phyloP scores from a whole-genome alignment of 805 yeast species.

The Yarrowia porcina region DNA sequence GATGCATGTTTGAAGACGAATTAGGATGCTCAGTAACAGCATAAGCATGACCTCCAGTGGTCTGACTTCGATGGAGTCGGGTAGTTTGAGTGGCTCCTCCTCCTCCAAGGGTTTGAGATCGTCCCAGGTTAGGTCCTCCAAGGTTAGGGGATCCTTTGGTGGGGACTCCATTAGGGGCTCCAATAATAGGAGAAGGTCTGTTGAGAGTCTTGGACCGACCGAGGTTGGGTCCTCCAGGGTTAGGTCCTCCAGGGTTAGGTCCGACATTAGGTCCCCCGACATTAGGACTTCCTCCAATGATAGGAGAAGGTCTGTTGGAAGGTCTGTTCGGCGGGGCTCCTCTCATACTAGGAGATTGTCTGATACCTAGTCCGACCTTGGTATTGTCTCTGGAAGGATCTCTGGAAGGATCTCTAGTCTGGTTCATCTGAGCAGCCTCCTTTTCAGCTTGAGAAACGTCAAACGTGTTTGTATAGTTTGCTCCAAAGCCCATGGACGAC shows the following conservation, averaged over 20 bases:
- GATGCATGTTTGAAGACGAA: background rate
- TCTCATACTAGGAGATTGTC: background rate
- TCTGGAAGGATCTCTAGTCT: no score
- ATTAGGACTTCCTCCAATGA: background rate
- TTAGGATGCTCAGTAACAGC: background rate
- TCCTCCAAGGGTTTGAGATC: background rate
- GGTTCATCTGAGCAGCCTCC: background rate
- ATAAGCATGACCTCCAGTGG: background rate
- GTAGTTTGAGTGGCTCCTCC: background rate
- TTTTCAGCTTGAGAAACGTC: conserved; percentile 3
- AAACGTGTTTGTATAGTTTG: conserved; percentile 21
- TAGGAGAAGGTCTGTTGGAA: background rate
- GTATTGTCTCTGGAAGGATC: no score
- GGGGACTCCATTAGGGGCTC: no score
- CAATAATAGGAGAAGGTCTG: background rate
- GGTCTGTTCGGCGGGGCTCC: background rate
- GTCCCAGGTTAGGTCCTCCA: no score
- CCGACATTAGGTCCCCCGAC: no score
- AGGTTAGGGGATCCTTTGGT: no score
- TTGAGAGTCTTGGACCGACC: no score
- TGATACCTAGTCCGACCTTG: background rate
- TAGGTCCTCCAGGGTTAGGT: no score
- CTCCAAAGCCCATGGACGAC: conserved; percentile 24
- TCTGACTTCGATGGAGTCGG: background rate
- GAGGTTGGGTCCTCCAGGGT: no score